phyloP scores from a whole-genome alignment of 345 rosid genomes.

The Draba incana region DNA sequence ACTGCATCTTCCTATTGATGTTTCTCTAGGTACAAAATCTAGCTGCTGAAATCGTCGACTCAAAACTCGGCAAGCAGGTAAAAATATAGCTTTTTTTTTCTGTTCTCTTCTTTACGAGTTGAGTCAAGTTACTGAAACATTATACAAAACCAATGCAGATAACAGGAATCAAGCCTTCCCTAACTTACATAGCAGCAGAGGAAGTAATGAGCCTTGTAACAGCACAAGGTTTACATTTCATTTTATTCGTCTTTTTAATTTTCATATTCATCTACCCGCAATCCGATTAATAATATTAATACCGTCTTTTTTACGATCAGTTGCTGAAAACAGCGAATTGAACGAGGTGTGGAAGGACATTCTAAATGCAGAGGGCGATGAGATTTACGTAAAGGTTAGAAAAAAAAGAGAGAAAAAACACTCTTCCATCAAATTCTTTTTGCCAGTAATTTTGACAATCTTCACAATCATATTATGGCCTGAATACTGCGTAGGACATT shows the following conservation, averaged over 20 bases:
- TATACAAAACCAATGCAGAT: constrained; percentile 54
- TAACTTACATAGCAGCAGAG: constrained; percentile 88
- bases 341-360: constrained; percentile 97
- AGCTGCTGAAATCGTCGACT: constrained; percentile 91
- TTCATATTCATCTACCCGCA: background rate
- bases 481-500: constrained; percentile 57
- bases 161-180: constrained; percentile 75
- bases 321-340: constrained; percentile 78
- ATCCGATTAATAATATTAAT: background rate
- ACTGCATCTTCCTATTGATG: constrained; percentile 16
- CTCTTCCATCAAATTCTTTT: constrained; percentile 3
- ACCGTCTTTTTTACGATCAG: constrained; percentile 46
- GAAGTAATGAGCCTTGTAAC: constrained; percentile 98
- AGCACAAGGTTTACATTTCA: constrained; percentile 74
- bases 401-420: background rate
- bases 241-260: background rate
- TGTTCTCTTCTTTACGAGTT: constrained; percentile 21
- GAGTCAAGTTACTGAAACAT: constrained; percentile 6
- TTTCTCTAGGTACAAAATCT: constrained; percentile 77
- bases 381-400: constrained; percentile 86
- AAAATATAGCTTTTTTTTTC: background rate
- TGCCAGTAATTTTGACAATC: background rate
- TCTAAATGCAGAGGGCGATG: constrained; percentile 91
- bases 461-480: background rate
- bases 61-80: constrained; percentile 95